Base-by-base conservation (phyloP, 352 stramenopile genomes). In the Pythium plurisporium region DNA sequence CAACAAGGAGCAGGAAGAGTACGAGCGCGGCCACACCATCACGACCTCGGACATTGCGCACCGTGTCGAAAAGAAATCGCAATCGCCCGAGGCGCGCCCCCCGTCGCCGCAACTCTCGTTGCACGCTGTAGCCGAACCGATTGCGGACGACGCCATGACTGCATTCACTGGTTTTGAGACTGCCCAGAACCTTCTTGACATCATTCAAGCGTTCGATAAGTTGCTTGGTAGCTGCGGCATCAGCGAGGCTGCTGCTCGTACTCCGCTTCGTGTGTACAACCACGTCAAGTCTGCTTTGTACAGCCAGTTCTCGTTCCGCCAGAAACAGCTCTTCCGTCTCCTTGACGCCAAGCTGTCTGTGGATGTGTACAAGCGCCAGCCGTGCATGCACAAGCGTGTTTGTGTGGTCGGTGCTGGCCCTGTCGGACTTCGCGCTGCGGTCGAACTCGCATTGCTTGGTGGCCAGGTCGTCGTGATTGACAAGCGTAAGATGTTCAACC, bases 401-500 rank as follows among this genome's bases (percentile, higher is more conserved):
- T 86, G 80, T 36, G 71, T 94, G 26, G 73, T 91, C 34, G 84
- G 84, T 8, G 77, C 79, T n/a, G 84, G 84, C 3, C 84, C 84
- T 1, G 77, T 92, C 3, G 84, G 84, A 10, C 61, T 94, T 7
- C 82, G 82, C 46, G 79, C 80, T 5, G 82, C 84, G 0, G 79
- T 94, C 15, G 84, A 94, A 52, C 62, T 83, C 14, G 79, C 81
- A 25, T 40, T 94, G 22, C 67, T 92, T 5, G 82, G 84, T 27
- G 79, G 73, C 1, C 68, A 91, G 37, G 84, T 92, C 15, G 73
- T 89, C 0, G 70, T 94, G 25, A 55, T 94, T 19, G 84, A 94
- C 62, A 94, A 94, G 74, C 76, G 84, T 14, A 82, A 86, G 59
- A 59, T 75, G 42, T 94, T 94, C 46, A 91, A 64, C 53, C 80